Evolutionary conservation across 371 early-diverging fungal genomes (phyloP), one percentile per base, ranked within the genome.

Genomic region (Fennellomyces sp.): DNA sequence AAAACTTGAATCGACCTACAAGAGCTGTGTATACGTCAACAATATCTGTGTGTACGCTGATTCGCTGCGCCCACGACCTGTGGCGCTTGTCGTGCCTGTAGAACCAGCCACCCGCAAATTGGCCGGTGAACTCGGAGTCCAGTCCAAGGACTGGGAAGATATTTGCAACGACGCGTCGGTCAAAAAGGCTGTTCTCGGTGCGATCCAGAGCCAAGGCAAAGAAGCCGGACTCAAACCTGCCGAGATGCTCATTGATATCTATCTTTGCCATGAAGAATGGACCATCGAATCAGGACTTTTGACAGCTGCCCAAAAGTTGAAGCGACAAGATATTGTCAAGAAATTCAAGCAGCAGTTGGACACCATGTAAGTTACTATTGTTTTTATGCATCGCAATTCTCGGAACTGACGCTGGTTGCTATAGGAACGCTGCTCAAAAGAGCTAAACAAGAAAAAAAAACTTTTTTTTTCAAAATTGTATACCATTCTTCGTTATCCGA

Each of bases 1-100:
- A 73, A 97, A 97, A 68, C 78, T 99, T 35, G 99, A 99, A 77
- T 88, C 94, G 4, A 82, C 92, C 3, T 97, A 96, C 86, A 90
- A 90, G 76, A 86, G 85, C 56, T 87, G 88, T 49, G 59, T 84
- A 12, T 90, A 79, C 68, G 88, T 93, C 38, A 84, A 82, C 71
- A 93, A 93, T 71, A 84, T 96, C 38, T 94, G 93, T 74, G 85
- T 98, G 23, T 89, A 91, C 72, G 97, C 91, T 13, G 91, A 96
- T 63, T 78, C 91, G 11, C 73, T 83, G 49, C 76, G 83, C 52
- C 57, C 76, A 60, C 83, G 78, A 52, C 84, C 89, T 4, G 86
- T 95, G 7, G 94, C 92, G 0, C 50, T 94, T 33, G 79, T 93
- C 29, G 88, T 90, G 6, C 90, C 91, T 15, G 70, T 84, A 42